Percentiles rank a stretch among this genome's conserved stretches.
Conservation (phyloP, 176 grass and related monocot genomes). For the Musa acuminata region DNA sequence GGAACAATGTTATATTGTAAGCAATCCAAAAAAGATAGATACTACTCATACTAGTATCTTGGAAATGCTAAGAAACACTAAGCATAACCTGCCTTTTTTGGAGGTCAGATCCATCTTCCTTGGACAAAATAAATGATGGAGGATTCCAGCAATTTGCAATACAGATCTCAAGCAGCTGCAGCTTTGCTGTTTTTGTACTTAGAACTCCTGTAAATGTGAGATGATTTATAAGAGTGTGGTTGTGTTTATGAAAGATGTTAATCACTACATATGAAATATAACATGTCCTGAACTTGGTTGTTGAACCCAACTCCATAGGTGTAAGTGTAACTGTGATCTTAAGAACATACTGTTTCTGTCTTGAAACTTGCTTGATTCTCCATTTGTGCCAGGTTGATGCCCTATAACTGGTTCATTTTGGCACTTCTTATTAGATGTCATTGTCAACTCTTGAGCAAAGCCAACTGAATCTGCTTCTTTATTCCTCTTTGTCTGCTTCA, state of each 20-base stretch:
- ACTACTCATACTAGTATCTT: background rate
- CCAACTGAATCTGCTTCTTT: background rate
- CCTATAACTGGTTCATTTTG: background rate
- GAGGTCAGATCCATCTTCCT: slow-evolving; percentile 36
- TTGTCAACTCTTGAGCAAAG: no score
- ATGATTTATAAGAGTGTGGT: background rate
- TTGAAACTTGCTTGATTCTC: background rate
- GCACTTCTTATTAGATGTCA: background rate
- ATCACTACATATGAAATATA: background rate
- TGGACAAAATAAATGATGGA: slow-evolving; percentile 35
- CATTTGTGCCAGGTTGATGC: background rate
- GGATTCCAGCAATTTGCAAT: slow-evolving; percentile 1
- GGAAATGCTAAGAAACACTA: background rate
- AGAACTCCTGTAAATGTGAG: background rate
- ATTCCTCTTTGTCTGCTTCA: background rate
- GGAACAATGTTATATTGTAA: background rate
- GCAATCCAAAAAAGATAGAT: background rate
- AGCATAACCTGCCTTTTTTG: slow-evolving; percentile 35
- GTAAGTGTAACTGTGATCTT: background rate
- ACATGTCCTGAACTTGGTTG: background rate
- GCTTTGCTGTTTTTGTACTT: background rate
- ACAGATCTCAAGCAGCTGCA: slow-evolving; percentile 13
- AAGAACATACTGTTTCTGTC: background rate
- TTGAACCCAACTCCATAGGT: background rate
- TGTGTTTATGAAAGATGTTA: background rate